Conservation (phyloP, 371 early-diverging fungal genomes). For the Lichtheimia corymbifera region DNA sequence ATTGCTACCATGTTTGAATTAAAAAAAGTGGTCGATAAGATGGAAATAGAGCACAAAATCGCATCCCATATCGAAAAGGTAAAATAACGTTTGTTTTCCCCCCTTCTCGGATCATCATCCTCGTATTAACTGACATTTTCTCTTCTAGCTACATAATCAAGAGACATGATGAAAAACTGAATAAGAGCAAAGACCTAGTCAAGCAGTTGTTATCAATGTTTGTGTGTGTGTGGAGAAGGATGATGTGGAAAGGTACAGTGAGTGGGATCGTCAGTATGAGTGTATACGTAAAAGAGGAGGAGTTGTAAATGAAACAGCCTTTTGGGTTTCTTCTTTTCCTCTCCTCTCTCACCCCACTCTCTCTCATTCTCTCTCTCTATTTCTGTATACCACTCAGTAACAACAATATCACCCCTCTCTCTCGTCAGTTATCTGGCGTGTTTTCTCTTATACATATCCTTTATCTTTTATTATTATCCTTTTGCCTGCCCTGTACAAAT, state of each 20-base stretch:
- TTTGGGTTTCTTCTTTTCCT: conserved; percentile 12
- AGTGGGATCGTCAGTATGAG: too few species aligned
- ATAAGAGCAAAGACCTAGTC: too few species aligned
- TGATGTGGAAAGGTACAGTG: not conserved
- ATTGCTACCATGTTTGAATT: conserved; percentile 77
- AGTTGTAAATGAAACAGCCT: conserved; percentile 14
- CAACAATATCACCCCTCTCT: not conserved
- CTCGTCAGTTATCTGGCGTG: not conserved
- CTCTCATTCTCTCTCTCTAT: not conserved
- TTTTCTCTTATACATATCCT: conserved; percentile 4
- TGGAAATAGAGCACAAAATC: conserved; percentile 66
- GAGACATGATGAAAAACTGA: too few species aligned
- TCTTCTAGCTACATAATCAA: too few species aligned
- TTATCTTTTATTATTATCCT: conserved; percentile 1
- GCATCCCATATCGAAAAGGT: not conserved
- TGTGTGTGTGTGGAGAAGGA: not conserved
- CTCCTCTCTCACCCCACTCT: conserved; percentile 10
- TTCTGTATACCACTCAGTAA: not conserved
- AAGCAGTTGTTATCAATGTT: not conserved
- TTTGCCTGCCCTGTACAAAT: conserved; percentile 2
- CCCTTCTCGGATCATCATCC: too few species aligned
- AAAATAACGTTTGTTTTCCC: not conserved
- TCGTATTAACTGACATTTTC: too few species aligned
- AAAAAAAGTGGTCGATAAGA: conserved; percentile 78
- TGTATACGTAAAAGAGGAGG: conserved; percentile 8